Evolutionary conservation across 305 asterid genomes (phyloP).

Genomic region (Fraxinus velutina): DNA sequence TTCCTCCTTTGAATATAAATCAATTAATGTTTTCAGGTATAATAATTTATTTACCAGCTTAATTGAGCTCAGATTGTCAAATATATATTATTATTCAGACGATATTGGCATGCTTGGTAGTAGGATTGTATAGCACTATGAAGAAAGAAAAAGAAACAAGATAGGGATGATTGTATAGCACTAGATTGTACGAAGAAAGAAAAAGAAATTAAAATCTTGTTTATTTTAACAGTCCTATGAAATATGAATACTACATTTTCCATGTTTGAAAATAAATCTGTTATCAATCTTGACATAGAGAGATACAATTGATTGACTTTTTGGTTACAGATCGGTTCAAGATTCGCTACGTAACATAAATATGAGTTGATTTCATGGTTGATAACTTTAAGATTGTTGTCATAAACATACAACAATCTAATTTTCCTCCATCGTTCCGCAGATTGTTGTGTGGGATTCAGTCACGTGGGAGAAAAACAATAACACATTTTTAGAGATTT

Average conservation of each 20-base stretch:
- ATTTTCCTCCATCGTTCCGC: neutral
- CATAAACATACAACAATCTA: neutral
- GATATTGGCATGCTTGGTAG: neutral
- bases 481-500: slow-evolving; percentile 47
- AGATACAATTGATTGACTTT: neutral
- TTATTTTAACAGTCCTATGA: neutral
- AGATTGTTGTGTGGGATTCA: slow-evolving; percentile 67
- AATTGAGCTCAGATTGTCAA: neutral
- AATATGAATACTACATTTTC: neutral
- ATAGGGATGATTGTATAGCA: neutral
- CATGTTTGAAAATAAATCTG: neutral
- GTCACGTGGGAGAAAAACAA: slow-evolving; percentile 51
- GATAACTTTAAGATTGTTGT: neutral
- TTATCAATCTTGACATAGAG: neutral
- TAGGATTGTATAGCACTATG: neutral
- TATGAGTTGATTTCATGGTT: neutral
- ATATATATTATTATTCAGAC: neutral
- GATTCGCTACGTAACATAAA: neutral
- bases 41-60: neutral
- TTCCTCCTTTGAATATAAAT: neutral
- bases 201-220: neutral
- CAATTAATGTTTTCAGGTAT: neutral
- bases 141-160: neutral
- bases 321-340: neutral
- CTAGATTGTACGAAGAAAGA: neutral